Percentiles rank a stretch among this genome's conserved stretches.
phyloP scores from a whole-genome alignment of 108 stramenopile genomes.

The Discostella stelligeroides region DNA sequence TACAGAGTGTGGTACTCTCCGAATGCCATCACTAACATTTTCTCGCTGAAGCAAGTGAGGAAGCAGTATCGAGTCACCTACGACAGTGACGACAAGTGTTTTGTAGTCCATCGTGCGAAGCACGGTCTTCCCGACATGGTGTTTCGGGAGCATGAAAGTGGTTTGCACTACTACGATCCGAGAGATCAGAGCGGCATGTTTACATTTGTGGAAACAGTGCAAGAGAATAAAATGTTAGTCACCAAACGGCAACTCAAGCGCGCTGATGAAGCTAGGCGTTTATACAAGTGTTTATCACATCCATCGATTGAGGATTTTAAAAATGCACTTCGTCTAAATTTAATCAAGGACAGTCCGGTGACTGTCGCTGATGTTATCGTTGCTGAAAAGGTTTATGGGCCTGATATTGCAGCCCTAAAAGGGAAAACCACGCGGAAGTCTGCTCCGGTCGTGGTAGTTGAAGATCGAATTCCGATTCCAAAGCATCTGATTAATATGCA shows the following conservation, averaged over 20 bases:
- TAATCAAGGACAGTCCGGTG: slow-evolving; percentile 16
- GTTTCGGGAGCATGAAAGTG: not conserved
- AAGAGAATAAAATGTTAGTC: not conserved
- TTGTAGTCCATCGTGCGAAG: not conserved
- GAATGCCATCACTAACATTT: slow-evolving; percentile 12
- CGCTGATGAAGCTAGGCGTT: slow-evolving; percentile 1
- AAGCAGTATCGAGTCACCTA: slow-evolving; percentile 10
- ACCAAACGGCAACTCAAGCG: slow-evolving; percentile 1
- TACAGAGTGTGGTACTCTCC: not conserved
- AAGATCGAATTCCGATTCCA: not conserved
- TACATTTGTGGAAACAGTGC: not conserved
- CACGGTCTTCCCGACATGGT: not conserved
- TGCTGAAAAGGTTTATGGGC: slow-evolving; percentile 8
- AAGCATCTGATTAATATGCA: not conserved
- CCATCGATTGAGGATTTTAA: slow-evolving; percentile 11
- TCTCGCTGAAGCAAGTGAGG: not conserved
- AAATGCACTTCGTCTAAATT: not conserved
- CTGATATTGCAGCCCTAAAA: slow-evolving; percentile 10
- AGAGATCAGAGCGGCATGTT: not conserved
- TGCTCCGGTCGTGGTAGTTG: not conserved
- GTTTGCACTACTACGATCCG: not conserved
- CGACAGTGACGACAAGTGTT: not conserved
- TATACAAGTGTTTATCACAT: not conserved
- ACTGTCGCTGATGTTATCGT: slow-evolving; percentile 8
- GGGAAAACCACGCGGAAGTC: slow-evolving; percentile 3